Percentiles rank a stretch among this genome's conserved stretches.
These are phyloP conservation scores for Tetrahymena malaccensis DNA, from an alignment of 73 alveolate species.

Conservation along the genomic window DNA sequence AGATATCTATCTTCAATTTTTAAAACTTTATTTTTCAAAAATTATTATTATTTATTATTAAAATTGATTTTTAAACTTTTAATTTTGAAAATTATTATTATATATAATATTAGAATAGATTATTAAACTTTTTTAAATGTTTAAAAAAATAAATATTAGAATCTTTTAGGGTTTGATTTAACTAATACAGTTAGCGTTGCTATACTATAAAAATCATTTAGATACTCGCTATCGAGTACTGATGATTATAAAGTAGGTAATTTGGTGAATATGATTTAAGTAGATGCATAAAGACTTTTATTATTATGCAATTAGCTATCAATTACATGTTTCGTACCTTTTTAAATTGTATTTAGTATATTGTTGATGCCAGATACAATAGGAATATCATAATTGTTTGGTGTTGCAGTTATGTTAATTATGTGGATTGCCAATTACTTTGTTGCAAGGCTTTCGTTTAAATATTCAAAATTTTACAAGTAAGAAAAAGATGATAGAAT, in stretches of 20 bases:
- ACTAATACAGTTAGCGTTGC: background rate
- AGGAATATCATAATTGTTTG: constrained; percentile 13
- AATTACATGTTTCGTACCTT: constrained; percentile 1
- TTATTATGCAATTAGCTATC: background rate
- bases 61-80: no score
- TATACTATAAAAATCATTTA: background rate
- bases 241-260: constrained; percentile 3
- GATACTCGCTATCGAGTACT: constrained; percentile 1
- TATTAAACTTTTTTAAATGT: background rate
- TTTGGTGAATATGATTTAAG: constrained; percentile 16
- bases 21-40: no score
- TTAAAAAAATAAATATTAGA: background rate
- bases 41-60: no score
- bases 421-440: background rate
- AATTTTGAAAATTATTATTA: no score
- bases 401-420: background rate
- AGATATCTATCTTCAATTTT: background rate
- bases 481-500: constrained; percentile 71
- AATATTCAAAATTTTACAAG: constrained; percentile 50
- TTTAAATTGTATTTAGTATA: background rate
- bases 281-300: constrained; percentile 1
- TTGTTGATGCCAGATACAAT: background rate
- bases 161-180: background rate
- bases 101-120: no score
- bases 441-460: constrained; percentile 3